Evolutionary conservation across 371 early-diverging fungal species (phyloP).

Genomic region (Mucor racemosus): DNA sequence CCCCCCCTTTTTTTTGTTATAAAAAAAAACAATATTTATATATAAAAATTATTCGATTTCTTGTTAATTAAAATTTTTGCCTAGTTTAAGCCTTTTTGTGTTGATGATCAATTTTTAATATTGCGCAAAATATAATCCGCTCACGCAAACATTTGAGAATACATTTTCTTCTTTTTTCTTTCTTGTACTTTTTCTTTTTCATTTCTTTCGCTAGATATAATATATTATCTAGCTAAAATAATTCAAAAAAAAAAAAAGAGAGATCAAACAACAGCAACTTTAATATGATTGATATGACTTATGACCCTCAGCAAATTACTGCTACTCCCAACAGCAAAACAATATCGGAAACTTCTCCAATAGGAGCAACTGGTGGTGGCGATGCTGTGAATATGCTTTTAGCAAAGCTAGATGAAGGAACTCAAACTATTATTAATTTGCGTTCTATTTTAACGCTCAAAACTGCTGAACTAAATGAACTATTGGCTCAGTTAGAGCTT

Average conservation of each 20-base stretch:
- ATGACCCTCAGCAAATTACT: constrained; percentile 11
- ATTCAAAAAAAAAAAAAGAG: too few species aligned
- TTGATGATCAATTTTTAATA: background rate
- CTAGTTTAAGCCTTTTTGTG: background rate
- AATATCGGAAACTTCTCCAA: constrained; percentile 23
- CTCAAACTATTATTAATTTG: constrained; percentile 51
- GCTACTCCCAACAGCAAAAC: constrained; percentile 3
- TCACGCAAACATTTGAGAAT: background rate
- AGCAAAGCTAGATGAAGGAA: constrained; percentile 42
- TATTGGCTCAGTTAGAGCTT: constrained; percentile 51
- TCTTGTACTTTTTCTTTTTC: background rate
- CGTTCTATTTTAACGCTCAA: constrained; percentile 55
- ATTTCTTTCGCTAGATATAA: background rate
- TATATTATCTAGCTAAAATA: too few species aligned
- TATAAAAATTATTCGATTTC: background rate
- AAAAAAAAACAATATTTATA: background rate
- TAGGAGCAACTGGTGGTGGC: constrained; percentile 14
- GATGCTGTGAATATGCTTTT: constrained; percentile 35
- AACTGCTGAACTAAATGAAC: constrained; percentile 55
- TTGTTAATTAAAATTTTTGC: background rate
- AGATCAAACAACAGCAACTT: background rate
- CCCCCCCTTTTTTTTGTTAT: background rate
- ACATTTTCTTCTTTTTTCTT: background rate
- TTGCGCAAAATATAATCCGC: constrained; percentile 2
- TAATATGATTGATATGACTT: constrained; percentile 20